Conservation (phyloP, 176 grass and related monocot genomes). For the Carex littledalei region DNA sequence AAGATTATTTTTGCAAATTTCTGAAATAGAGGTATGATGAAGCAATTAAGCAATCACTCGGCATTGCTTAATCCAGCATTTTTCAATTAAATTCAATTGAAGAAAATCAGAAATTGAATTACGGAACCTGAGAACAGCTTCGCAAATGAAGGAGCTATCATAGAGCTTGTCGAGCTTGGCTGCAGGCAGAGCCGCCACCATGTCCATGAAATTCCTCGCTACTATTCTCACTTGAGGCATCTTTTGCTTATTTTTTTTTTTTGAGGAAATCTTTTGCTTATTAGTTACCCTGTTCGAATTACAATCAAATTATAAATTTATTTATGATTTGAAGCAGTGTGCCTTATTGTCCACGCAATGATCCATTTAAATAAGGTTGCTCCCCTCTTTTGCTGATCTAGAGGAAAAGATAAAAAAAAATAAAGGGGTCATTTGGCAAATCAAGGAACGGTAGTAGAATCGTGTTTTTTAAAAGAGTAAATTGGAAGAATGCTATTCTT, state of each 20-base stretch:
- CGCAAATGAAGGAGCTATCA: constrained; percentile 81
- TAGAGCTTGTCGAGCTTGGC: constrained; percentile 79
- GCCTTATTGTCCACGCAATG: background rate
- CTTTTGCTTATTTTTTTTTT: constrained; percentile 15
- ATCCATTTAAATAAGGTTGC: background rate
- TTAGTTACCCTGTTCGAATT: background rate
- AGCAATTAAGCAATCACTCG: background rate
- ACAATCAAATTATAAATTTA: background rate
- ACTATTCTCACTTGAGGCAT: constrained; percentile 92
- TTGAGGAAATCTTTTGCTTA: constrained; percentile 31
- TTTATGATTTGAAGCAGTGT: background rate
- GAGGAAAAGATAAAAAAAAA: background rate
- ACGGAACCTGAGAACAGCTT: constrained; percentile 70
- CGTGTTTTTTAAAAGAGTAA: background rate
- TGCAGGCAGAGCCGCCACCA: constrained; percentile 77
- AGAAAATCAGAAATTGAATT: background rate
- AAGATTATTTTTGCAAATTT: background rate
- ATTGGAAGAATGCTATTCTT: background rate
- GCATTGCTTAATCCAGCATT: background rate
- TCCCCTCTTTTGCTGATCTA: background rate
- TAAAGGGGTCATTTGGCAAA: background rate
- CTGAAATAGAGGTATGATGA: background rate
- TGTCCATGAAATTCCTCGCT: constrained; percentile 92
- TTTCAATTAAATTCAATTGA: background rate
- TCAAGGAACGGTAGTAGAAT: background rate